These are phyloP conservation scores for Sesbania bispinosa DNA, from an alignment of 306 rosid genomes.

Conservation along the genomic window DNA sequence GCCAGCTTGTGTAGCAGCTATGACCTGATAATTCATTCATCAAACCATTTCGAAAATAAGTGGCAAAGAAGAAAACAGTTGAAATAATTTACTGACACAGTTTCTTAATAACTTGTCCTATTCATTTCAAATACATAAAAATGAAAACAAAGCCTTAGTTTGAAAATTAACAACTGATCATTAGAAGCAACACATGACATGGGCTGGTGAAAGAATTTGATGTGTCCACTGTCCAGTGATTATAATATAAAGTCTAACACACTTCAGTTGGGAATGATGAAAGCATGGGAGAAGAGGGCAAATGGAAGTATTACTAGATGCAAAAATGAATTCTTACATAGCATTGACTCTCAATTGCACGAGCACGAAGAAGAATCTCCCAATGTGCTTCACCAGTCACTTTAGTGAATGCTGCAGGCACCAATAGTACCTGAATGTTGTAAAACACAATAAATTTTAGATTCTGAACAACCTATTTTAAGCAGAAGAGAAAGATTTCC, in stretches of 20 bases:
- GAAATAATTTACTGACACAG: neutral
- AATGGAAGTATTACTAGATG: neutral
- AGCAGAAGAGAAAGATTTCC: slow-evolving; percentile 15
- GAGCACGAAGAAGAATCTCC: slow-evolving; percentile 96
- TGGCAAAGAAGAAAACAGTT: neutral
- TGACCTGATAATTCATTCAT: slow-evolving; percentile 58
- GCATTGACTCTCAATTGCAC: slow-evolving; percentile 96
- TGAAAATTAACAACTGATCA: neutral
- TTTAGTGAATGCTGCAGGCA: slow-evolving; percentile 86
- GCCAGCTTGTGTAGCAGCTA: slow-evolving; percentile 97
- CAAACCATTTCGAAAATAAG: slow-evolving; percentile 21
- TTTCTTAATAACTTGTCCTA: neutral
- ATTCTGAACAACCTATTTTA: slow-evolving; percentile 19
- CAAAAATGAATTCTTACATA: slow-evolving; percentile 50
- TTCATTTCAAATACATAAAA: neutral
- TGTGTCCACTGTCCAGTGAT: neutral
- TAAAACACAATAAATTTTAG: slow-evolving; percentile 3
- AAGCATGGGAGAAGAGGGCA: neutral
- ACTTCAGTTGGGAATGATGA: too few species aligned
- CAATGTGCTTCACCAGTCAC: slow-evolving; percentile 93
- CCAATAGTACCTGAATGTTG: slow-evolving; percentile 64
- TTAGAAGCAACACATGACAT: neutral
- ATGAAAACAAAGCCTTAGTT: neutral
- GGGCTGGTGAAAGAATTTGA: neutral
- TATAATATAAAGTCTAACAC: too few species aligned